Evolutionary conservation across 129 eudicot species (phyloP).

Genomic region (Lonicera japonica): DNA sequence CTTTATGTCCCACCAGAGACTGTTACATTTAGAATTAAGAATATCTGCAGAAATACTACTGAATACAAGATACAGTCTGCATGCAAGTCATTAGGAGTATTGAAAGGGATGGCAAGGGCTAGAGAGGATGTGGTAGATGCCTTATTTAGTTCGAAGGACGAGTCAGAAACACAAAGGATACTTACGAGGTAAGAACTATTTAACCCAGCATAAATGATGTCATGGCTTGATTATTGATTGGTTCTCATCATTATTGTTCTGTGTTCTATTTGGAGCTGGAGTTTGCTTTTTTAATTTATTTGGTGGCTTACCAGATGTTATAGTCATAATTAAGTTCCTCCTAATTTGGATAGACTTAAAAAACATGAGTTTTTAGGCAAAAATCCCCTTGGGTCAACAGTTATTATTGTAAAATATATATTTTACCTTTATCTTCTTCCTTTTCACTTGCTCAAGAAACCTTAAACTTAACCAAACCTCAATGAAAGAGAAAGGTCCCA

Average conservation of each 20-base stretch:
- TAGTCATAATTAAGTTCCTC: no score
- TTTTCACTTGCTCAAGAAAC: no score
- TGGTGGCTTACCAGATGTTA: no score
- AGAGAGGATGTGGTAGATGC: conserved; percentile 19
- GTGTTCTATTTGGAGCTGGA: no score
- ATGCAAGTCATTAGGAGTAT: conserved; percentile 23
- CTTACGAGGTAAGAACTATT: conserved; percentile 23
- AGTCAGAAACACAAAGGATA: conserved; percentile 8
- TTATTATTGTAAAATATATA: no score
- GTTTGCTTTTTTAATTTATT: no score
- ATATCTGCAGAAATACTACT: conserved; percentile 16
- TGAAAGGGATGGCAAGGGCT: conserved; percentile 24
- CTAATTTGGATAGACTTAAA: no score
- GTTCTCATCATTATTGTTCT: not conserved
- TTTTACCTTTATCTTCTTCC: no score
- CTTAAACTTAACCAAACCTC: no score
- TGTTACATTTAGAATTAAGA: conserved; percentile 22
- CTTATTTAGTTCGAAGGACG: conserved; percentile 20
- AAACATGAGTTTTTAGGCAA: no score
- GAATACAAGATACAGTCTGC: conserved; percentile 14
- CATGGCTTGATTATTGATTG: not conserved
- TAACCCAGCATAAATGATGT: not conserved
- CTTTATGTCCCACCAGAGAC: conserved; percentile 5
- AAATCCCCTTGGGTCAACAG: no score
- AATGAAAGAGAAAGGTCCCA: no score